These are phyloP conservation scores for Dipsacomyces acuminosporus DNA, from an alignment of 371 early-diverging fungal species.

Conservation along the genomic window DNA sequence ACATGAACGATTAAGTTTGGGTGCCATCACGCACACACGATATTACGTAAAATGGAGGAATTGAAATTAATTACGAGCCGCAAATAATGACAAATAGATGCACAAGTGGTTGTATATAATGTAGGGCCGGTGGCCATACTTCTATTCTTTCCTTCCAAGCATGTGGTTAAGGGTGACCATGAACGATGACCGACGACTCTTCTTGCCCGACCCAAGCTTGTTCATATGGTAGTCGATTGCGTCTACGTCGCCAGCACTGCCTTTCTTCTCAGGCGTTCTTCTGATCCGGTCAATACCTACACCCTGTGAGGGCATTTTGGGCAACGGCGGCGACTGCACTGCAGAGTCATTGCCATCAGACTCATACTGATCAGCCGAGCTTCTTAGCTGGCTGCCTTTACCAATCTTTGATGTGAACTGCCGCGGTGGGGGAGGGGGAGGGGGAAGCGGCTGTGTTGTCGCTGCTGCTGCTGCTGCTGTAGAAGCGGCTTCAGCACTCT, in stretches of 20 bases:
- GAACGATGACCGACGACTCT: constrained; percentile 37
- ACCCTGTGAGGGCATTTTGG: constrained; percentile 20
- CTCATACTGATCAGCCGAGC: background rate
- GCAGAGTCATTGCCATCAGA: background rate
- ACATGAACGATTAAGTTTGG: too few species aligned
- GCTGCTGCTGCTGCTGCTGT: too few species aligned
- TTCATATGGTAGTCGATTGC: constrained; percentile 38
- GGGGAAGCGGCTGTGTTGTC: too few species aligned
- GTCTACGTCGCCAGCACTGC: constrained; percentile 17
- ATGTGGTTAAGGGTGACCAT: constrained; percentile 42
- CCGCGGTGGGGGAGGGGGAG: constrained; percentile 11
- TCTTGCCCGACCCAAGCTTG: constrained; percentile 18
- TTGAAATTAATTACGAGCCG: too few species aligned
- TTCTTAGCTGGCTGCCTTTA: constrained; percentile 4
- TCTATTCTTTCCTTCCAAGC: constrained; percentile 37
- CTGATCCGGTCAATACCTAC: too few species aligned
- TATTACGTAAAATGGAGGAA: too few species aligned
- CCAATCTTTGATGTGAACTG: constrained; percentile 1
- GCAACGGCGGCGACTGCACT: constrained; percentile 20
- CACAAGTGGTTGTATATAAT: too few species aligned
- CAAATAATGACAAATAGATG: too few species aligned
- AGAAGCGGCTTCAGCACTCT: too few species aligned
- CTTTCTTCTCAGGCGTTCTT: constrained; percentile 1
- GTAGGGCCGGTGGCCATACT: too few species aligned
- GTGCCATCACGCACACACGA: too few species aligned